phyloP scores from a whole-genome alignment of 1,284 basidiomycete species.

The Clitocybe nebularis region DNA sequence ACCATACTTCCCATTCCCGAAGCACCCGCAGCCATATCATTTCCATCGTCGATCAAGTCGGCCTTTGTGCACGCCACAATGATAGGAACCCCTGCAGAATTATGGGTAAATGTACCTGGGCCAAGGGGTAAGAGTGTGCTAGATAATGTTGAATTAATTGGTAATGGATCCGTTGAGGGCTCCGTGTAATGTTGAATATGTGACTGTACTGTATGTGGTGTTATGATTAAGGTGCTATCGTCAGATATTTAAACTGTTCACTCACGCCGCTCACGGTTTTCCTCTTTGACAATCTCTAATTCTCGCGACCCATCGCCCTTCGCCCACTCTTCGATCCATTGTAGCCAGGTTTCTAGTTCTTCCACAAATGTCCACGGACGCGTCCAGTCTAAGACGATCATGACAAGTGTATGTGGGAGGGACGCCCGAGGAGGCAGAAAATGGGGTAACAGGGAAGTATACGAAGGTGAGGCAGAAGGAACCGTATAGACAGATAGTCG shows the following conservation, averaged over 20 bases:
- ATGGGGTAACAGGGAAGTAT: constrained; percentile 77
- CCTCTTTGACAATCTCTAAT: constrained; percentile 67
- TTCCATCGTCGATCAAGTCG: constrained; percentile 78
- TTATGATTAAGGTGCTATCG: no score
- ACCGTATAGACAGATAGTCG: constrained; percentile 88
- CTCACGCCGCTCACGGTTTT: constrained; percentile 81
- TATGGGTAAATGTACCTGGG: constrained; percentile 77
- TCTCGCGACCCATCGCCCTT: constrained; percentile 67
- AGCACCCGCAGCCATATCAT: constrained; percentile 67
- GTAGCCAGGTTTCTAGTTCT: constrained; percentile 85
- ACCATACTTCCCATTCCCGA: constrained; percentile 80
- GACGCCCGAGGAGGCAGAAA: constrained; percentile 73
- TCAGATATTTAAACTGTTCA: constrained; percentile 17
- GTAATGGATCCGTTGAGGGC: constrained; percentile 62
- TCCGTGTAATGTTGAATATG: constrained; percentile 89
- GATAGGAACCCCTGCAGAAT: constrained; percentile 81
- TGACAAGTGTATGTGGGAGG: constrained; percentile 75
- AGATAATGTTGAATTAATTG: constrained; percentile 51
- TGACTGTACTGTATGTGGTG: constrained; percentile 66
- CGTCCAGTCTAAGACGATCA: constrained; percentile 96
- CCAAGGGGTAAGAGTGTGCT: constrained; percentile 74
- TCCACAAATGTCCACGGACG: constrained; percentile 87
- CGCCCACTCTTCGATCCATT: constrained; percentile 80
- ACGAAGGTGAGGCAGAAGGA: constrained; percentile 72
- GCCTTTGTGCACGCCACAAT: constrained; percentile 91